A percentile compares a stretch with the other conserved stretches of the same genome.
These are phyloP conservation scores for Coemansia sp. DNA, from an alignment of 192 early-diverging fungal genomes.

Conservation along the genomic window DNA sequence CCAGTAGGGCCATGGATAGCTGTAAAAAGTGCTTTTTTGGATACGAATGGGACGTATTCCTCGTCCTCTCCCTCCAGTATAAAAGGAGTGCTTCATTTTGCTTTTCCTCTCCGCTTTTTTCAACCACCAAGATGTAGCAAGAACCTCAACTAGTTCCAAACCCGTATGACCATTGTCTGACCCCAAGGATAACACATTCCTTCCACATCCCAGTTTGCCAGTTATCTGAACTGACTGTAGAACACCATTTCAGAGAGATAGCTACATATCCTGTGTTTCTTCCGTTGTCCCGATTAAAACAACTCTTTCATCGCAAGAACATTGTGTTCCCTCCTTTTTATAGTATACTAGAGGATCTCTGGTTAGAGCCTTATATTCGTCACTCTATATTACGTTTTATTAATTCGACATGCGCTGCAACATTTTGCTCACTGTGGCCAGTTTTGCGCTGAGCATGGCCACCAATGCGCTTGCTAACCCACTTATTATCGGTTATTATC, in stretches of 20 bases:
- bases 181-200: not conserved
- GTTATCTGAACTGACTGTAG: not conserved
- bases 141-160: not conserved
- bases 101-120: constrained; percentile 1
- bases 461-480: not conserved
- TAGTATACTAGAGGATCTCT: not conserved
- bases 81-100: not conserved
- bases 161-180: constrained; percentile 8
- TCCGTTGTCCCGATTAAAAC: too few species aligned
- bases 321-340: not conserved
- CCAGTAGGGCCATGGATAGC: too few species aligned
- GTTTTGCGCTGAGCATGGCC: constrained; percentile 27
- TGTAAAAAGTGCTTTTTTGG: too few species aligned
- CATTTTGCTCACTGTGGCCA: constrained; percentile 20
- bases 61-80: not conserved
- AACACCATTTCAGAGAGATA: not conserved
- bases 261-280: too few species aligned
- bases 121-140: not conserved
- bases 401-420: constrained; percentile 26
- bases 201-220: not conserved
- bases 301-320: too few species aligned
- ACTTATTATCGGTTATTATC: constrained; percentile 50
- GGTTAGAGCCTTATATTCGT: not conserved
- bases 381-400: not conserved
- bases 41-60: not conserved